Evolutionary conservation across 2,329 filamentous ascomycete species (phyloP).

Genomic region (Aulographum hederae): DNA sequence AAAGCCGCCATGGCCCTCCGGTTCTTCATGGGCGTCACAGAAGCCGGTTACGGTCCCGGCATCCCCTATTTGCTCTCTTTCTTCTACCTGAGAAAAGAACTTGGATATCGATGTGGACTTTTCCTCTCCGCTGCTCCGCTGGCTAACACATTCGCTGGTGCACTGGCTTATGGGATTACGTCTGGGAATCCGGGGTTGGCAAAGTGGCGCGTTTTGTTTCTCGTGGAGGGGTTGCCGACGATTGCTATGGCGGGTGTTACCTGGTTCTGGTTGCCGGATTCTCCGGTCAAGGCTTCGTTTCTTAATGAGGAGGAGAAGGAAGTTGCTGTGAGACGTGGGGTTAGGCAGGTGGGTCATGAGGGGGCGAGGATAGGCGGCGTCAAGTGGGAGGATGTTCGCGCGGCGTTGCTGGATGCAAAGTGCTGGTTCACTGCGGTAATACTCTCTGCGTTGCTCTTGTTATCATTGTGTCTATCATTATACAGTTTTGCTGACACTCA

Average conservation of each 20-base stretch:
- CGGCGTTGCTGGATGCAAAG: slow-evolving; percentile 14
- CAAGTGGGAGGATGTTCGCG: slow-evolving; percentile 13
- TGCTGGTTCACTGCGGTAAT: slow-evolving; percentile 16
- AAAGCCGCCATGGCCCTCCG: slow-evolving; percentile 15
- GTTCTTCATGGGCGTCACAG: slow-evolving; percentile 32
- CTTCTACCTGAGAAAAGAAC: slow-evolving; percentile 47
- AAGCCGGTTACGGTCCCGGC: slow-evolving; percentile 44
- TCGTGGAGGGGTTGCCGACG: slow-evolving; percentile 26
- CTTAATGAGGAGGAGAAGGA: slow-evolving; percentile 21
- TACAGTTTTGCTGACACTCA: slow-evolving; percentile 8
- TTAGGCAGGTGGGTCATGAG: slow-evolving; percentile 13
- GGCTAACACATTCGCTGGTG: slow-evolving; percentile 52
- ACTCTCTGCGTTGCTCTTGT: slow-evolving; percentile 1
- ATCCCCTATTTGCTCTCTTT: slow-evolving; percentile 46
- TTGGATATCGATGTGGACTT: slow-evolving; percentile 69
- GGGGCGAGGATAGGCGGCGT: slow-evolving; percentile 12
- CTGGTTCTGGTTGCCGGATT: slow-evolving; percentile 26
- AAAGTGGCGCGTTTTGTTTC: slow-evolving; percentile 68
- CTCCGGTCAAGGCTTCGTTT: slow-evolving; percentile 22
- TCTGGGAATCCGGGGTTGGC: slow-evolving; percentile 50
- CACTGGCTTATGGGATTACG: slow-evolving; percentile 62
- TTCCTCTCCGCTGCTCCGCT: slow-evolving; percentile 61
- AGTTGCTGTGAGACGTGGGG: slow-evolving; percentile 13
- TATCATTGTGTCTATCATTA: background rate
- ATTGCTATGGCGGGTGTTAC: slow-evolving; percentile 21